Percentiles rank a stretch among this genome's conserved stretches.
These are phyloP conservation scores for Ammopiptanthus mongolicus DNA, from an alignment of 306 rosid genomes.

Conservation along the genomic window DNA sequence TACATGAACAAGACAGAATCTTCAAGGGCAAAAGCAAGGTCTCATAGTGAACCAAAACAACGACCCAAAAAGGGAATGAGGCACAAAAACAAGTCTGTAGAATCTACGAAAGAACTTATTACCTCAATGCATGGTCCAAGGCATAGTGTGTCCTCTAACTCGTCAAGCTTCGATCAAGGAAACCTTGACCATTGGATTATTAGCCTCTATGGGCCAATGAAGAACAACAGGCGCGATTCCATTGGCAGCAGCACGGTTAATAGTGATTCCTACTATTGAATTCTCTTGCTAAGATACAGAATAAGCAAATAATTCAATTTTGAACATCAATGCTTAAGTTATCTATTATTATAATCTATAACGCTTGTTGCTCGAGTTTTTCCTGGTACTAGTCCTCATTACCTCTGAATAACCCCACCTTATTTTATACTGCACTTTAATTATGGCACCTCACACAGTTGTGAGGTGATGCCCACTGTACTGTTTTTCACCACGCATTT, in stretches of 20 bases:
- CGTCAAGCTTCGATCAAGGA: conserved; percentile 30
- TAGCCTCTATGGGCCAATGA: conserved; percentile 38
- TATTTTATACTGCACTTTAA: background rate
- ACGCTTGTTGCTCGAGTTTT: conserved; percentile 28
- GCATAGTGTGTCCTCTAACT: conserved; percentile 28
- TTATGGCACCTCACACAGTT: background rate
- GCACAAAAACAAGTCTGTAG: conserved; percentile 38
- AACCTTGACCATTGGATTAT: conserved; percentile 44
- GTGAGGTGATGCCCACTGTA: background rate
- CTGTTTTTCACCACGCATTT: background rate
- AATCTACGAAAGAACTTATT: conserved; percentile 7
- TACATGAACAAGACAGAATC: conserved; percentile 74
- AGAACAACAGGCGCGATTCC: conserved; percentile 28
- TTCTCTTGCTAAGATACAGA: conserved; percentile 2
- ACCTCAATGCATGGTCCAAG: conserved; percentile 34
- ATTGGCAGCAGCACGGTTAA: conserved; percentile 14
- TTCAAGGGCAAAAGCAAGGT: conserved; percentile 70
- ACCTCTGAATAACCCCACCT: background rate
- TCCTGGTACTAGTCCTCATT: conserved; percentile 4
- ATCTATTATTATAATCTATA: background rate
- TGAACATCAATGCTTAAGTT: background rate
- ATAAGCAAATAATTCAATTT: background rate
- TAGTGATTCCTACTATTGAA: conserved; percentile 23
- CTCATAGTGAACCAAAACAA: conserved; percentile 84
- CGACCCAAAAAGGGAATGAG: conserved; percentile 41